Base-by-base conservation (phyloP, 345 rosid genomes). In the Reutealis trisperma region DNA sequence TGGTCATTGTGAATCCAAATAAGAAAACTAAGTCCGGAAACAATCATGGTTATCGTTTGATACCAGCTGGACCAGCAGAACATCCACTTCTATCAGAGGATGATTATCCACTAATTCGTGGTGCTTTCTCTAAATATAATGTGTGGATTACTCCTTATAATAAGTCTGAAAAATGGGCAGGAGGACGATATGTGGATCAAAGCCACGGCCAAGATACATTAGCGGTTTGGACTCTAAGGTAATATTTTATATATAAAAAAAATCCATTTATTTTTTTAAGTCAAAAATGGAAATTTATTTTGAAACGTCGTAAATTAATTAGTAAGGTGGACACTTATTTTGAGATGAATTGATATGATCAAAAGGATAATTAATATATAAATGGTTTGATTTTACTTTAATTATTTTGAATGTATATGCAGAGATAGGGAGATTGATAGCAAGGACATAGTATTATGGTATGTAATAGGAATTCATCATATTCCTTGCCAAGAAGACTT, bases 91-190 rank as follows among this genome's bases (percentile, higher is more conserved):
- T 88, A 8, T 1, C 21, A 0, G 62, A 70, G 0, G 84, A 88
- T 70, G 90, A 89, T 63, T 88, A 69, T n/a, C 90, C 88, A 0
- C 87, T 84, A 74, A 83, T 88, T 44, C 79, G 94, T 0, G 88
- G 71, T 0, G 86, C 85, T 4, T 90, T 88, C 75, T 79, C 89
- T 3, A 87, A 88, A 11, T 79, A 90, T 59, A 86, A 87, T 30
- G 82, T 90, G 32, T 88, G 94, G 94, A 84, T 88, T 64, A 88
- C 89, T 2, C 88, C 88, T 4, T 87, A 90, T 55, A 88, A 90
- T 34, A 86, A 74, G 78, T 85, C 89, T 0, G 94, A 88, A 63
- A 80, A 80, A 77, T 88, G 88, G 87, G 84, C 87, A 1, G 87
- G 86, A 0, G 90, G 92, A 52, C 19, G 32, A 32, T 85, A 78